Base-by-base conservation (phyloP, 2,329 filamentous ascomycete genomes). In the Daldinia sp. region DNA sequence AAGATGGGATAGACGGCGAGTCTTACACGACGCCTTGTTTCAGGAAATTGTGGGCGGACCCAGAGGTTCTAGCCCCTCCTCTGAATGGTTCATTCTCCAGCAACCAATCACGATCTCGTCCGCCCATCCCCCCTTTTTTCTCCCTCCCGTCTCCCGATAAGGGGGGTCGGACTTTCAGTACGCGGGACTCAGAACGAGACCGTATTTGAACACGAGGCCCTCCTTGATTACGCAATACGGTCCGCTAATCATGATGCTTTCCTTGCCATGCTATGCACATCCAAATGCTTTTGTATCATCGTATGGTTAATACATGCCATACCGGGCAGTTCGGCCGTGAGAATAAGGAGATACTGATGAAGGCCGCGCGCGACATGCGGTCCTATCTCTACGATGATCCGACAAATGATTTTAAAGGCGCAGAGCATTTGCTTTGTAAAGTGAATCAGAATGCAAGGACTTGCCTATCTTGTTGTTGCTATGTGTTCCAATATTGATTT, bases 191-290 rank as follows among this genome's bases (percentile, higher is more conserved):
- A 29, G 58, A 51, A 48, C 53, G 41, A 57, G 50, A 21, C 63
- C 63, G 52, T 63, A 60, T 59, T 59, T 52, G 48, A 61, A 66
- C 63, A 66, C 63, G 60, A 66, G 49, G 48, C 45, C 56, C 63
- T 49, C 59, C 41, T 50, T 50, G 55, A 59, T 66, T 66, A 63
- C 47, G 63, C 50, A 62, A 59, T 15, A 11, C 48, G 43, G 30
- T 30, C 49, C 32, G 30, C 57, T 32, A 51, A 10, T 37, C 15
- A 27, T 45, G 11, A 27, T 52, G 51, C 30, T 32, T 52, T 47
- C 56, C 35, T 35, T 35, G n/a, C n/a, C n/a, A n/a, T n/a, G n/a
- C n/a, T n/a, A n/a, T n/a, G n/a, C n/a, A n/a, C n/a, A n/a, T n/a
- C n/a, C n/a, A n/a, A n/a, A n/a, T n/a, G n/a, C n/a, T n/a, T n/a